Evolutionary conservation across 306 rosid genomes (phyloP).

Genomic region (Astragalus glycyphyllos): DNA sequence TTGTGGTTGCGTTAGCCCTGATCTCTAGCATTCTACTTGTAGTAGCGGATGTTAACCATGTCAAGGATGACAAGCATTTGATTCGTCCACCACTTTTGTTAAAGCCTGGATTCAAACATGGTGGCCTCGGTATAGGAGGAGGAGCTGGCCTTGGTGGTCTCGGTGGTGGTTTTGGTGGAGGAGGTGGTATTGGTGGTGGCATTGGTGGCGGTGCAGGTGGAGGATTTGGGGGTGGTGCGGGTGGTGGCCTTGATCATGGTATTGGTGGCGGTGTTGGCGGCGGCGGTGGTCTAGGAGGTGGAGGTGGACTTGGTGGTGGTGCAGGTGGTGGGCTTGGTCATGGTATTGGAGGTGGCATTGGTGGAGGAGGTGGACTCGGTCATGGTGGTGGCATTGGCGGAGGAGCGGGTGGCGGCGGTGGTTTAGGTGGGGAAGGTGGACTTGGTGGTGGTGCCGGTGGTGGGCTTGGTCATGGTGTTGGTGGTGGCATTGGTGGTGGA

Average conservation of each 20-base stretch:
- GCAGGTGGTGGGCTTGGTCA: not conserved
- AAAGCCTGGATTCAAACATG: constrained; percentile 39
- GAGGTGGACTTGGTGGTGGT: constrained; percentile 7
- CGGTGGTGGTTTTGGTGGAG: constrained; percentile 25
- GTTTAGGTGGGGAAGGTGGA: constrained; percentile 19
- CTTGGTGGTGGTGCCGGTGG: not conserved
- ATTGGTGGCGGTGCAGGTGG: constrained; percentile 37
- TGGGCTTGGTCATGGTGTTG: constrained; percentile 11
- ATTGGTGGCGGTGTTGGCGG: constrained; percentile 28
- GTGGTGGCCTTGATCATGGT: constrained; percentile 24
- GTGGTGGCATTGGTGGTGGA: constrained; percentile 30
- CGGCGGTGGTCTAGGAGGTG: constrained; percentile 26
- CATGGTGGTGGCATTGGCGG: constrained; percentile 19
- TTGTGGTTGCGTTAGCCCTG: constrained; percentile 14
- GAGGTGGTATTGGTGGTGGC: constrained; percentile 27
- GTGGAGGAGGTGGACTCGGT: constrained; percentile 40
- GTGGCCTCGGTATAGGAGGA: constrained; percentile 27
- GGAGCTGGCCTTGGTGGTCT: constrained; percentile 16
- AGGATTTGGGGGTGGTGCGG: constrained; percentile 21
- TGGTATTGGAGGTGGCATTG: constrained; percentile 27
- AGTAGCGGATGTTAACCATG: constrained; percentile 9
- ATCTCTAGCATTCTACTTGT: constrained; percentile 20
- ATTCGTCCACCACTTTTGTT: constrained; percentile 45
- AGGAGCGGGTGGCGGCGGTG: constrained; percentile 10
- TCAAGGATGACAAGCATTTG: constrained; percentile 52